Evolutionary conservation across 805 yeast genomes (phyloP), one percentile per base, ranked within the genome.

Genomic region (Limtongozyma cylindracea): DNA sequence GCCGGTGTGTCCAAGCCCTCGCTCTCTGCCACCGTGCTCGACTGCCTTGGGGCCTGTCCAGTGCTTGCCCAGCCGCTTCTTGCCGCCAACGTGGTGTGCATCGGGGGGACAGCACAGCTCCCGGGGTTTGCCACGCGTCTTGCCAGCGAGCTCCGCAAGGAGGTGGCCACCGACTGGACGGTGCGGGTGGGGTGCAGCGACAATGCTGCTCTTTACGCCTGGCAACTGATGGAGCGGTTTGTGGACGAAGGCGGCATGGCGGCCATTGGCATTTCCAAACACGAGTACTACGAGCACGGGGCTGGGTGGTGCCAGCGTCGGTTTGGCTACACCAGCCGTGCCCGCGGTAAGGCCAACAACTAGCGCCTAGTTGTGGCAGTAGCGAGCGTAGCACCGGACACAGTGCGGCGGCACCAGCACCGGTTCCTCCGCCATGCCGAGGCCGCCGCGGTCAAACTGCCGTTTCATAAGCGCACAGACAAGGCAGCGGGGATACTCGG

Each of bases 281-380:
- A 65, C 25, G 96, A 88, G 22, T 88, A 80, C 34, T 55, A 61
- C 30, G 98, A 88, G 41, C 70, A 76, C 36, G 98, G 98, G 0
- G 54, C 64, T 19, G 50, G 55, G 25, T 47, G 61, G 49, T 56
- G 65, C 26, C 54, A 58, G 23, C 53, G 54, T 24, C 58, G 49
- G 33, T 60, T 61, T 43, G 62, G 59, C 5, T 52, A 50, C 29
- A 38, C 8, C 17, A 15, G 17, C 17, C 7, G 8, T 7, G 17
- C 8, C 9, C 9, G 9, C 9, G 17, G 8, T 7, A 15, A 15
- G 17, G 9, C 17, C 9, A 15, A 15, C 7, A 7, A 15, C 7
- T 15, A 9, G 17, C 7, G 7, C 17, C 9, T 15, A 15, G 8
- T 15, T 15, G 8, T 9, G 9, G 17, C 17, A 15, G 17, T 15